Evolutionary conservation across 2,329 filamentous ascomycete genomes (phyloP), one percentile per base, ranked within the genome.

Genomic region (Nigrospora sphaerica): DNA sequence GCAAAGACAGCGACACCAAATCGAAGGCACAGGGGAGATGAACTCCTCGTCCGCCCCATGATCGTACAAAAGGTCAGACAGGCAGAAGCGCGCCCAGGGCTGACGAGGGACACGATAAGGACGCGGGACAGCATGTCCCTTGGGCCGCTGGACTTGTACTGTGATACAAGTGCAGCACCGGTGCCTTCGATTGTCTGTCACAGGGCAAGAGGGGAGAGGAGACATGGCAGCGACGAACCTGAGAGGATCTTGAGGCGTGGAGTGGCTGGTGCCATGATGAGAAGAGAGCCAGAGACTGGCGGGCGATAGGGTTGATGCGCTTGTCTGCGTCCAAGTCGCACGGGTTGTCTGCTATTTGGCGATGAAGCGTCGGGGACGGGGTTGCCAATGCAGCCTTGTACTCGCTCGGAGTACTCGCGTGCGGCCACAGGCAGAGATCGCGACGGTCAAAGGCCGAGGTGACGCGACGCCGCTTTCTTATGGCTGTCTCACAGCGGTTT

Each of bases 221-320:
- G 46, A 49, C 37, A 35, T 52, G 59, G 23, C 10, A 37, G 33
- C 14, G 57, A 75, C 77, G 67, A 68, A 80, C 77, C 77, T 74
- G 75, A 78, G 62, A 80, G 71, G 66, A 78, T 72, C 70, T 74
- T 79, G 66, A 76, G 72, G 68, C 76, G 75, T 67, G 77, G 75
- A 65, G 76, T 70, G 64, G 72, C 68, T 65, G 77, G 76, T 68
- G 75, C 76, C 77, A 80, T 80, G 65, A 65, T 73, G 64, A 64
- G 61, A 63, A 55, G 65, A 67, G 31, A 18, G 33, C 38, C 13
- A 28, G 23, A 31, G n/a, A 45, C 38, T 34, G 32, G 37, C 37
- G 19, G 37, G 31, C 36, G 13, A 33, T 17, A 16, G 32, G 18
- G 32, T 34, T 14, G 14, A 60, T 57, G 53, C 51, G 54, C 51